Evolutionary conservation across 306 rosid species (phyloP).

Genomic region (Betula pendula): DNA sequence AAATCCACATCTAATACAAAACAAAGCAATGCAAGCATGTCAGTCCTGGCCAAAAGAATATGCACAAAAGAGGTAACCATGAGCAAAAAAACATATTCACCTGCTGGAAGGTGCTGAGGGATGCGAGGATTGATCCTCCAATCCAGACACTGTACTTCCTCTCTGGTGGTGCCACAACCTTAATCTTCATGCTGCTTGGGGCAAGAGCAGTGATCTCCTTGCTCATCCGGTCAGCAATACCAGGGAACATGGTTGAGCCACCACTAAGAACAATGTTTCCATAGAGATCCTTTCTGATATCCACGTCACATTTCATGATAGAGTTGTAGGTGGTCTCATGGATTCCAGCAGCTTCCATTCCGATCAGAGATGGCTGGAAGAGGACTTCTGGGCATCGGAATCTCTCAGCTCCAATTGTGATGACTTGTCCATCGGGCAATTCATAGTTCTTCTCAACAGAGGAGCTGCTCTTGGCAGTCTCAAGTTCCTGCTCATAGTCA

Average conservation of each 20-base stretch:
- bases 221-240: constrained; percentile 98
- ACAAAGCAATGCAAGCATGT: constrained; percentile 10
- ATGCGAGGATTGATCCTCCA: constrained; percentile 98
- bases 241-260: constrained; percentile 98
- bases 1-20: constrained; percentile 84
- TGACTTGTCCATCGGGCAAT: constrained; percentile 91
- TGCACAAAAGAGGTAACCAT: neutral
- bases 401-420: constrained; percentile 97
- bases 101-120: constrained; percentile 99
- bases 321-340: constrained; percentile 98
- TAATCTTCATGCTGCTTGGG: constrained; percentile 98
- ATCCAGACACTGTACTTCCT: constrained; percentile 99
- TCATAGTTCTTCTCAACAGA: constrained; percentile 95
- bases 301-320: constrained; percentile 98
- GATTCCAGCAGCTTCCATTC: constrained; percentile 99
- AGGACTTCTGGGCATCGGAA: constrained; percentile 97
- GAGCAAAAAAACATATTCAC: constrained; percentile 31
- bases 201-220: constrained; percentile 98
- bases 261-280: constrained; percentile 98
- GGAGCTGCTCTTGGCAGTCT: constrained; percentile 94
- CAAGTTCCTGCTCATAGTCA: constrained; percentile 92
- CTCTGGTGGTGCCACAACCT: constrained; percentile 98
- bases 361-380: constrained; percentile 97
- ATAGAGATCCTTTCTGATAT: constrained; percentile 89
- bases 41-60: constrained; percentile 14